Evolutionary conservation across 2,329 filamentous ascomycete species (phyloP).

Genomic region (Botryotinia globosa): DNA sequence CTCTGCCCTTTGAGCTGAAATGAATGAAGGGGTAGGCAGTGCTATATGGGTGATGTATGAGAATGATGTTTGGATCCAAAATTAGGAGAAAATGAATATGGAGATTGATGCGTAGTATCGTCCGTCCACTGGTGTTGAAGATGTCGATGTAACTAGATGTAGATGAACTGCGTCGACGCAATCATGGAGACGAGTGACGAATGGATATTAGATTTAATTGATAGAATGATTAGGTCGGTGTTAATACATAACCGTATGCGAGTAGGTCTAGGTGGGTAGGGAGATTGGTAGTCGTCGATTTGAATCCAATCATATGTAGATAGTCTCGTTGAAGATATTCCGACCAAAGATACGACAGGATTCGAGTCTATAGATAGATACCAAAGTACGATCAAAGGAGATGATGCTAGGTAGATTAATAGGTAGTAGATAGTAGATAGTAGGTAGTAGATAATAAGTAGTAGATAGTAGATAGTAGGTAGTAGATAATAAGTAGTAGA

Average conservation of each 20-base stretch:
- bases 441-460: no score
- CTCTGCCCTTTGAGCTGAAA: background rate
- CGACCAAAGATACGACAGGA: background rate
- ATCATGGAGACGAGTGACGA: background rate
- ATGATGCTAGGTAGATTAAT: background rate
- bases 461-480: no score
- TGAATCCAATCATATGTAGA: no score
- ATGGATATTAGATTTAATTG: no score
- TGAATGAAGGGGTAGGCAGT: conserved; percentile 4
- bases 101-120: conserved; percentile 1
- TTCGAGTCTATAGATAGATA: background rate
- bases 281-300: background rate
- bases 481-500: no score
- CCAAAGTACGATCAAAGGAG: background rate
- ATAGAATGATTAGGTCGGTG: background rate
- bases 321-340: background rate
- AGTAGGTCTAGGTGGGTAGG: background rate
- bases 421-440: no score
- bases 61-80: background rate
- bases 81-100: background rate
- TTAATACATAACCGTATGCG: background rate
- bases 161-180: background rate
- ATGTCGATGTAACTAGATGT: background rate
- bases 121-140: no score
- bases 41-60: background rate